A percentile compares a stretch with the other conserved stretches of the same genome.
Conservation (phyloP, 2,329 filamentous ascomycete genomes). For the Aspergillus nomiae region DNA sequence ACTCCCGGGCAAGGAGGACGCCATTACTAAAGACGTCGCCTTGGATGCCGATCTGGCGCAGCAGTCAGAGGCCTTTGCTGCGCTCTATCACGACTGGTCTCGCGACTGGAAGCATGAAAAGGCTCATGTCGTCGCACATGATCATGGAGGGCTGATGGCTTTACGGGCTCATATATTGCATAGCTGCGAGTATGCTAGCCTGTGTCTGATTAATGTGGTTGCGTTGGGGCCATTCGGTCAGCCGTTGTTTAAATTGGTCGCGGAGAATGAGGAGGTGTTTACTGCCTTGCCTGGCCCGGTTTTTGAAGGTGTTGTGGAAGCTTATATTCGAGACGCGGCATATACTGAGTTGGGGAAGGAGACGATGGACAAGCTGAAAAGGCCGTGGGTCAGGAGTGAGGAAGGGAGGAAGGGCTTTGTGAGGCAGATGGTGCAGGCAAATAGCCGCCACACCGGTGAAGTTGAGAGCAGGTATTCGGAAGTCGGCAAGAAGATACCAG, state of each 20-base stretch:
- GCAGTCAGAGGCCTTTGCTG: slow-evolving; percentile 43
- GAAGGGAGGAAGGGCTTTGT: slow-evolving; percentile 37
- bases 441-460: slow-evolving; percentile 30
- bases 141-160: slow-evolving; percentile 47
- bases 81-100: slow-evolving; percentile 40
- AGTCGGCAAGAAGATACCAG: slow-evolving; percentile 39
- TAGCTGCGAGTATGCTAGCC: slow-evolving; percentile 37
- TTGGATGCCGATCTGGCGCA: slow-evolving; percentile 39
- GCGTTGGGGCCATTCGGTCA: slow-evolving; percentile 47
- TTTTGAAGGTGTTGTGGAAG: slow-evolving; percentile 41
- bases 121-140: slow-evolving; percentile 49
- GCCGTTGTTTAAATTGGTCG: slow-evolving; percentile 47
- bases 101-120: slow-evolving; percentile 11
- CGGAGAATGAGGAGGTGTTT: slow-evolving; percentile 39
- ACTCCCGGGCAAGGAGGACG: background rate
- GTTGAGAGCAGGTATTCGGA: slow-evolving; percentile 43
- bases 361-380: slow-evolving; percentile 39
- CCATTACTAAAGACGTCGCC: slow-evolving; percentile 16
- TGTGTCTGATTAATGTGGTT: slow-evolving; percentile 49
- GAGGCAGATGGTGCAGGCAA: slow-evolving; percentile 43
- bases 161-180: slow-evolving; percentile 44
- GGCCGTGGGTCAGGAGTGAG: slow-evolving; percentile 39
- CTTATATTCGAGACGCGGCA: slow-evolving; percentile 45
- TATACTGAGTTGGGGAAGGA: slow-evolving; percentile 31
- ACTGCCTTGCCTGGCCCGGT: slow-evolving; percentile 34